Base-by-base conservation (phyloP, 345 rosid genomes). In the Brassica cretica region DNA sequence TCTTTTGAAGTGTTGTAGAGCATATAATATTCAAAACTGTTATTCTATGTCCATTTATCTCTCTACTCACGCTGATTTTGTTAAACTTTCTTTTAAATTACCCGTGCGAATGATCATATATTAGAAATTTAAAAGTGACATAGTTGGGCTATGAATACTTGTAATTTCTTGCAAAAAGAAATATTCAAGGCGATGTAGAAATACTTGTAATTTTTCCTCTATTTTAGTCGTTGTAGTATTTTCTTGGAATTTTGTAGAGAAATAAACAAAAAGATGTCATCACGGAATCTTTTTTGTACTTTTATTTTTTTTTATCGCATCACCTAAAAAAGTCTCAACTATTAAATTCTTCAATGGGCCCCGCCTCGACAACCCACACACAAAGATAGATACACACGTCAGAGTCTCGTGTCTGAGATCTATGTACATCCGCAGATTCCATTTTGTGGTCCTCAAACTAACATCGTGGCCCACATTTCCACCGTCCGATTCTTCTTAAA, bases 381-480 rank as follows among this genome's bases (percentile, higher is more conserved):
- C 49, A 10, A 71, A 32, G 49, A 15, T 53, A 12, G 24, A 21
- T 8, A 15, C 44, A 66, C 74, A 63, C 41, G 75, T 74, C 79
- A 64, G 56, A 64, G 71, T 70, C 83, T 11, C 68, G 72, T 27
- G 39, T 25, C 62, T 72, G 82, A 60, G 73, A 66, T 74, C 76
- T 80, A 83, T 80, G 70, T 78, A 84, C 83, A 85, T 24, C 89
- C 93, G 86, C 83, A 80, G 44, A 78, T 67, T 51, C 64, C 62
- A 66, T 25, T 75, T 55, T 72, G 80, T 35, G 85, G 82, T 80
- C 76, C 33, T 18, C 11, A 46, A 19, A 14, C 64, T 16, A 76
- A 12, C 53, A 9, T 58, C 86, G 77, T 83, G 80, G 76, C 67
- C 68, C 60, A 0, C 32, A 64, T 60, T 29, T 56, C 5, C 21